phyloP scores from a whole-genome alignment of 2,329 filamentous ascomycete genomes.

The Trichoderma sp. region DNA sequence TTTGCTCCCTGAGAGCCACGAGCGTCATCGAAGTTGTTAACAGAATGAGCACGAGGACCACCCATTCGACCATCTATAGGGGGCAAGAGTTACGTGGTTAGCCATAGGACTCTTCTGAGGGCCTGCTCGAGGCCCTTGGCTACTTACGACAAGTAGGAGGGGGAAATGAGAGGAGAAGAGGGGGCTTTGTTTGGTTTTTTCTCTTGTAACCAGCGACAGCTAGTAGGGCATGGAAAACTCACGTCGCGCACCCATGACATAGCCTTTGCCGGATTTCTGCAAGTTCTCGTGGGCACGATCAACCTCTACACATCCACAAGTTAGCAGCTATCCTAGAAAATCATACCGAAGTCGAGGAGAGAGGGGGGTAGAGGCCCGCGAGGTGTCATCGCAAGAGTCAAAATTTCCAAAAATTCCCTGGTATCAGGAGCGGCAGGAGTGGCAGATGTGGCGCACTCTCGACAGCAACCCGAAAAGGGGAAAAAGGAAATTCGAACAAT shows the following conservation, averaged over 20 bases:
- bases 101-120: slow-evolving; percentile 1
- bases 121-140: slow-evolving; percentile 5
- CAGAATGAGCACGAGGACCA: slow-evolving; percentile 75
- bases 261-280: slow-evolving; percentile 94
- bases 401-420: background rate
- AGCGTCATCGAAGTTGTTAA: slow-evolving; percentile 78
- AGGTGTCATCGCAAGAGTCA: background rate
- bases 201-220: background rate
- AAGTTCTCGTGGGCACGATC: slow-evolving; percentile 95
- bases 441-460: background rate
- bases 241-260: slow-evolving; percentile 71
- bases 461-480: too few relatives aligned
- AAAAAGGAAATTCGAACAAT: background rate
- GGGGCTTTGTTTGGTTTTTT: background rate
- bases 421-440: background rate
- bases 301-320: slow-evolving; percentile 65
- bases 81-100: slow-evolving; percentile 10
- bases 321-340: background rate
- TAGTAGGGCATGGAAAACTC: slow-evolving; percentile 58
- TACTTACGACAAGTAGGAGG: background rate
- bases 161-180: background rate
- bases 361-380: background rate
- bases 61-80: slow-evolving; percentile 68
- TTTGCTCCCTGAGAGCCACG: slow-evolving; percentile 70
- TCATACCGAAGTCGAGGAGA: background rate